Evolutionary conservation across 352 stramenopile species (phyloP).

Genomic region (Phytophthora niederhauseri): DNA sequence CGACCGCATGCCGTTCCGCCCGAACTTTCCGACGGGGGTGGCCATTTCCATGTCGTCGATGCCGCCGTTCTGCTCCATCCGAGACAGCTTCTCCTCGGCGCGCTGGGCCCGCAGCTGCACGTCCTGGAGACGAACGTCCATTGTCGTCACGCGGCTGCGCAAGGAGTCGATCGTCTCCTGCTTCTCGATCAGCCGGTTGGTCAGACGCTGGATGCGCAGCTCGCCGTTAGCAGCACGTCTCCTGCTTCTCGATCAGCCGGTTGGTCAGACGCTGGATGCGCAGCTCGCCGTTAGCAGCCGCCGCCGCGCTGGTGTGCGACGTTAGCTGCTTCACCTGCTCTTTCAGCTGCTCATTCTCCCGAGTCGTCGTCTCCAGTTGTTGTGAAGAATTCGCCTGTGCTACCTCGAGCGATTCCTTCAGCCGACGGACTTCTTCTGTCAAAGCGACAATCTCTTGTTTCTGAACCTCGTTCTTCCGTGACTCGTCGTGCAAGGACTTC

Average conservation of each 20-base stretch:
- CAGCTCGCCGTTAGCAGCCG: constrained; percentile 49
- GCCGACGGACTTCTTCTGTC: constrained; percentile 53
- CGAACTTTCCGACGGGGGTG: constrained; percentile 46
- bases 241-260: constrained; percentile 81
- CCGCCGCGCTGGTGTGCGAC: constrained; percentile 21
- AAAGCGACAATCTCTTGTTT: constrained; percentile 69
- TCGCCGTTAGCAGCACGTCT: constrained; percentile 54
- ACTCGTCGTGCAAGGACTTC: constrained; percentile 79
- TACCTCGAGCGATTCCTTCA: constrained; percentile 49
- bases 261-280: constrained; percentile 84
- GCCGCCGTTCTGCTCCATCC: constrained; percentile 69
- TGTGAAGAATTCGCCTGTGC: constrained; percentile 43
- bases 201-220: constrained; percentile 76
- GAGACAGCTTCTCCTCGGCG: constrained; percentile 65
- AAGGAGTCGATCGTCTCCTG: constrained; percentile 78
- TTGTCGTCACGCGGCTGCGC: constrained; percentile 67
- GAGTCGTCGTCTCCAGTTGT: constrained; percentile 43
- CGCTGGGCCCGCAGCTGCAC: constrained; percentile 45
- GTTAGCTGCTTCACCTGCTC: constrained; percentile 48
- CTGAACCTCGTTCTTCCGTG: constrained; percentile 65
- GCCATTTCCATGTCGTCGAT: constrained; percentile 76
- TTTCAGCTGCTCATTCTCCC: constrained; percentile 56
- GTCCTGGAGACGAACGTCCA: constrained; percentile 74
- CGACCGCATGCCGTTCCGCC: constrained; percentile 34
- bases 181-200: constrained; percentile 83